Base-by-base conservation (phyloP, 1,139 yeast species). In the Diutina scorzettiae region DNA sequence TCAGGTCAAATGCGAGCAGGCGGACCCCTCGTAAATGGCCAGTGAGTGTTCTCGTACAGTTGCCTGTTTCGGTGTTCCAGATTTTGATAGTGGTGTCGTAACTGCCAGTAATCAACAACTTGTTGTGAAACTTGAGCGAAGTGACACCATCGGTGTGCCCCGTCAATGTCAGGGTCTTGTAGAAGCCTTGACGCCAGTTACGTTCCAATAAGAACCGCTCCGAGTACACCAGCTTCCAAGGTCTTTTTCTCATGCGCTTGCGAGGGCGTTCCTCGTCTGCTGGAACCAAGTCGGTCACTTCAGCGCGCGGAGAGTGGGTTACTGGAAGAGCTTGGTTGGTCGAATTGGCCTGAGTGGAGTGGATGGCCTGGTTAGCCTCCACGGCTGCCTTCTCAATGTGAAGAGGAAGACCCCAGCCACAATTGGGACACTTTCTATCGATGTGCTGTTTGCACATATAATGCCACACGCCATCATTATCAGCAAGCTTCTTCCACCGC, bases 401-500 rank as follows among this genome's bases (percentile, higher is more conserved):
- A 47, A 91, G 64, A 2, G 98, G 98, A 51, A 91, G 68, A 5
- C 98, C 98, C 98, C 98, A 91, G 9, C 98, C 98, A 66, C 98
- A 91, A 57, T 85, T 86, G 37, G 96, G 95, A 62, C 98, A 91
- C 59, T 91, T 91, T 46, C 95, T 71, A 60, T 91, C 98, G 45
- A 91, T 91, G 58, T 91, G 98, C 60, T 91, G 98, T 58, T 87
- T 96, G 59, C 98, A 91, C 91, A 91, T 82, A 51, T 91, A 87
- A 58, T 91, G 94, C 98, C 98, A 91, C 5, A 91, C 97, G 43
- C 94, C 65, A 55, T 91, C 97, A 57, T 89, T 96, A 59, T 91
- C 96, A 1, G 98, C 97, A 44, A 91, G 64, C 43, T 68, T 66
- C 54, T 84, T 79, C 98, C 98, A 91, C 45, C 74, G 75, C 43